Conservation (phyloP, 192 early-diverging fungal genomes). For the Funneliformis geosporum region DNA sequence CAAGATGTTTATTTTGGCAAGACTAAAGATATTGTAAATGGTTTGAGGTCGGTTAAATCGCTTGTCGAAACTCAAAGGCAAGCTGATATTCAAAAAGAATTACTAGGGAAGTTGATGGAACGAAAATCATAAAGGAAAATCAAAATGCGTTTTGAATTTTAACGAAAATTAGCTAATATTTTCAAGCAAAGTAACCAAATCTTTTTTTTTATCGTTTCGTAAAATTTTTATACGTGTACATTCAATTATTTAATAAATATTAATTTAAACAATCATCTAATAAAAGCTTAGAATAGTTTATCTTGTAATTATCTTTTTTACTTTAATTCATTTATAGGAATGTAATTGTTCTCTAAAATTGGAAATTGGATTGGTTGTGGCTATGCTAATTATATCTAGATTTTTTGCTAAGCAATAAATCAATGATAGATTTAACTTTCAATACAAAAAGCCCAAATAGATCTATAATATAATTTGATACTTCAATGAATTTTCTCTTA, state of each 20-base stretch:
- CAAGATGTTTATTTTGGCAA: conserved; percentile 98
- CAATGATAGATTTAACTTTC: no score
- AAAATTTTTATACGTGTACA: no score
- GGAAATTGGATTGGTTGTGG: not conserved
- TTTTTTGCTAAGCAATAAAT: not conserved
- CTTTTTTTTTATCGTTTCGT: no score
- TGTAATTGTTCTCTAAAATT: not conserved
- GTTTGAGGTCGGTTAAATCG: conserved; percentile 78
- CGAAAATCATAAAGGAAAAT: conserved; percentile 31
- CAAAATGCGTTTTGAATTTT: not conserved
- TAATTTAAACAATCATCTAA: no score
- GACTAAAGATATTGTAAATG: conserved; percentile 95
- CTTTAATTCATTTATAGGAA: not conserved
- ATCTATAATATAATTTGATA: no score
- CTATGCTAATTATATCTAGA: not conserved
- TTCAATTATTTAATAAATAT: no score
- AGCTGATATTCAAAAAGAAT: conserved; percentile 76
- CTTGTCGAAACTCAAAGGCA: conserved; percentile 76
- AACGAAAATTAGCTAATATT: no score
- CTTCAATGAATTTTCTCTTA: no score
- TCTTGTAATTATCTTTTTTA: no score
- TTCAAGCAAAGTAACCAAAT: no score
- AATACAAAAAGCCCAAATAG: no score
- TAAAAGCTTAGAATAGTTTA: no score
- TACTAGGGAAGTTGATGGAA: conserved; percentile 71